phyloP scores from a whole-genome alignment of 805 yeast species.

The Sugiyamaella floridensis region DNA sequence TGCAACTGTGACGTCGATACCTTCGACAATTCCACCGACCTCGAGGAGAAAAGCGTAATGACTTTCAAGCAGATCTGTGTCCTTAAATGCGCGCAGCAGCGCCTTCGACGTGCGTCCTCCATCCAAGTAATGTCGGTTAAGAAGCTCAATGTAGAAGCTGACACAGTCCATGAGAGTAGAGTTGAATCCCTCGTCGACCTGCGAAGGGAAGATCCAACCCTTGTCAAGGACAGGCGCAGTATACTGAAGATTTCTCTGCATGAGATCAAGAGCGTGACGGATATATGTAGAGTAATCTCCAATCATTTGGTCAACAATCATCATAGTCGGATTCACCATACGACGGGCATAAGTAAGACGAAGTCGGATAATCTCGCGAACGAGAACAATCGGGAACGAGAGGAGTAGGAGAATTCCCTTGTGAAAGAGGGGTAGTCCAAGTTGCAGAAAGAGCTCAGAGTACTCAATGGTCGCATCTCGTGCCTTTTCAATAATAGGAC shows the following conservation, averaged over 20 bases:
- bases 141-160: conserved; percentile 57
- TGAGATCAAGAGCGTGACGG: conserved; percentile 64
- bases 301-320: conserved; percentile 92
- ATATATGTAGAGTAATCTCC: conserved; percentile 77
- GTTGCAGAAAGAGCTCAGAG: conserved; percentile 51
- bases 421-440: conserved; percentile 69
- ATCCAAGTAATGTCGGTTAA: conserved; percentile 73
- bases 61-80: conserved; percentile 79
- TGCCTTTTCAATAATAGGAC: conserved; percentile 79
- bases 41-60: conserved; percentile 74
- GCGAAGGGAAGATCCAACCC: conserved; percentile 66
- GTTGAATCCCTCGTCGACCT: conserved; percentile 60
- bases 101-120: conserved; percentile 47
- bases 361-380: conserved; percentile 69
- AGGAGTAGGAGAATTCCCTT: conserved; percentile 46
- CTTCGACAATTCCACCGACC: conserved; percentile 70
- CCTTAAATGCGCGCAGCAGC: conserved; percentile 77
- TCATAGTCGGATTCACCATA: conserved; percentile 78
- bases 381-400: conserved; percentile 70
- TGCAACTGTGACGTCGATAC: conserved; percentile 76
- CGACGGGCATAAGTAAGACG: conserved; percentile 73
- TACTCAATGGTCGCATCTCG: conserved; percentile 62
- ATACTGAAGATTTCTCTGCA: conserved; percentile 57
- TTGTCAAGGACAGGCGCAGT: conserved; percentile 43
- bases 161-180: conserved; percentile 65